Percentiles rank a stretch among this genome's conserved stretches.
These are phyloP conservation scores for Flaveria robusta DNA, from an alignment of 129 eudicot genomes.

Conservation along the genomic window DNA sequence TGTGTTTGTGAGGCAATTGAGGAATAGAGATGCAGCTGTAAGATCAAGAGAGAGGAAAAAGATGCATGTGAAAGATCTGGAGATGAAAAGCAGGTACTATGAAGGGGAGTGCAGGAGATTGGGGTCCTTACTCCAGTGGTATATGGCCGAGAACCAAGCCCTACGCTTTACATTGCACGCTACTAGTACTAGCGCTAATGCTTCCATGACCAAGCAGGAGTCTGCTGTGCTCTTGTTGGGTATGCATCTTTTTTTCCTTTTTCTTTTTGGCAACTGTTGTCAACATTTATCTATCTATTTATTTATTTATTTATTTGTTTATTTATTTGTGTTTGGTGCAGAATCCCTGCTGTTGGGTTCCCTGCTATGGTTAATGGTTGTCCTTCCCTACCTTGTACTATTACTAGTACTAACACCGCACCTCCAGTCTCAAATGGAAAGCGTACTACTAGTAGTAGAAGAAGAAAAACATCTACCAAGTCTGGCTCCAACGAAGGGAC, in stretches of 20 bases:
- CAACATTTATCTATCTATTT: too few relatives aligned
- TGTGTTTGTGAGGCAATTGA: conserved; percentile 59
- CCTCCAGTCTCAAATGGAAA: conserved; percentile 29
- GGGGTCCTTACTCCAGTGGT: conserved; percentile 74
- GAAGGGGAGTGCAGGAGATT: conserved; percentile 88
- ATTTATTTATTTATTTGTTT: too few relatives aligned
- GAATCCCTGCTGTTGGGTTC: conserved; percentile 99
- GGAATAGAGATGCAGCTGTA: conserved; percentile 86
- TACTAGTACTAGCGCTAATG: conserved; percentile 36
- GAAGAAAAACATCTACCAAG: conserved; percentile 44
- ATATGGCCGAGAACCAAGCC: conserved; percentile 85
- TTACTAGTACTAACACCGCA: background rate
- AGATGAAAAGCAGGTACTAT: conserved; percentile 80
- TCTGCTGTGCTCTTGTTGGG: conserved; percentile 99
- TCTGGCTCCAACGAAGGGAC: conserved; percentile 48
- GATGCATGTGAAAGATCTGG: conserved; percentile 75
- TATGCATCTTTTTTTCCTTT: conserved; percentile 34
- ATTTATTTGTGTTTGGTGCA: conserved; percentile 24
- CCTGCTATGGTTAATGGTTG: conserved; percentile 93
- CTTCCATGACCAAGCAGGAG: conserved; percentile 95
- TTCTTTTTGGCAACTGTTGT: too few relatives aligned
- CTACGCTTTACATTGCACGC: conserved; percentile 70
- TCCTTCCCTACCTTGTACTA: conserved; percentile 46
- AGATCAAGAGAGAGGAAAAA: conserved; percentile 90
- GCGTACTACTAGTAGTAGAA: conserved; percentile 39